A percentile compares a stretch with the other conserved stretches of the same genome.
Evolutionary conservation across 2,329 filamentous ascomycete species (phyloP).

Genomic region (Talaromyces sp.): DNA sequence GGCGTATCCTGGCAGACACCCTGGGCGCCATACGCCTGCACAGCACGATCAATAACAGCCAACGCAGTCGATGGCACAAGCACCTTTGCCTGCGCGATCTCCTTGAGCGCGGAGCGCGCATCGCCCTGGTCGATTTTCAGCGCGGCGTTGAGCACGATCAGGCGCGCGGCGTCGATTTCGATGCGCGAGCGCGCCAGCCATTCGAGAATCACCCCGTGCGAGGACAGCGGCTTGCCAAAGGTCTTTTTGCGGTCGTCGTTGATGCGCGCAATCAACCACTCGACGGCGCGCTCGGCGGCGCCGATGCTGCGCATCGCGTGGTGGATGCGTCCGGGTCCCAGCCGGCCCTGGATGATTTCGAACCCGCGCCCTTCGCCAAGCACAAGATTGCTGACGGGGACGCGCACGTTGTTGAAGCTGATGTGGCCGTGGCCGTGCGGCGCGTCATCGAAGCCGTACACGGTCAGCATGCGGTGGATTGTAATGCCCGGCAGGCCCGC

Average conservation of each 20-base stretch:
- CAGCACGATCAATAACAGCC: conserved; percentile 85
- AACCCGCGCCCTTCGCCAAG: conserved; percentile 92
- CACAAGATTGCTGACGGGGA: conserved; percentile 77
- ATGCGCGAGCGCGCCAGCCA: conserved; percentile 89
- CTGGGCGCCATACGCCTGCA: conserved; percentile 86
- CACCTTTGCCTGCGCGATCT: conserved; percentile 95
- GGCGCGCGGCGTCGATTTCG: conserved; percentile 86
- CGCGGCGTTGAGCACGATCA: conserved; percentile 89
- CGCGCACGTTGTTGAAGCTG: conserved; percentile 80
- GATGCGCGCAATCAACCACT: conserved; percentile 90
- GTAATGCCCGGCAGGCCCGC: conserved; percentile 76
- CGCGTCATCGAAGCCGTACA: conserved; percentile 97
- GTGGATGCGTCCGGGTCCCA: conserved; percentile 93
- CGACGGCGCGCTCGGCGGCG: conserved; percentile 81
- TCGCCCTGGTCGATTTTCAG: conserved; percentile 88
- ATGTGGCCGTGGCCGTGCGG: conserved; percentile 96
- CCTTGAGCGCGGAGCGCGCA: conserved; percentile 82
- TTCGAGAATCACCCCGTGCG: conserved; percentile 92
- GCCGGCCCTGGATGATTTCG: conserved; percentile 95
- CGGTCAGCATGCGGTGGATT: conserved; percentile 87
- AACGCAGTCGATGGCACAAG: conserved; percentile 77
- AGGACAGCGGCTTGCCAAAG: conserved; percentile 78
- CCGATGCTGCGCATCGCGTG: conserved; percentile 96
- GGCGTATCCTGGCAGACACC: conserved; percentile 94
- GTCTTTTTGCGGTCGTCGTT: conserved; percentile 89